A percentile compares a stretch with the other conserved stretches of the same genome.
Conservation (phyloP, 495 filamentous ascomycete species). For the Aspergillus ostianus region DNA sequence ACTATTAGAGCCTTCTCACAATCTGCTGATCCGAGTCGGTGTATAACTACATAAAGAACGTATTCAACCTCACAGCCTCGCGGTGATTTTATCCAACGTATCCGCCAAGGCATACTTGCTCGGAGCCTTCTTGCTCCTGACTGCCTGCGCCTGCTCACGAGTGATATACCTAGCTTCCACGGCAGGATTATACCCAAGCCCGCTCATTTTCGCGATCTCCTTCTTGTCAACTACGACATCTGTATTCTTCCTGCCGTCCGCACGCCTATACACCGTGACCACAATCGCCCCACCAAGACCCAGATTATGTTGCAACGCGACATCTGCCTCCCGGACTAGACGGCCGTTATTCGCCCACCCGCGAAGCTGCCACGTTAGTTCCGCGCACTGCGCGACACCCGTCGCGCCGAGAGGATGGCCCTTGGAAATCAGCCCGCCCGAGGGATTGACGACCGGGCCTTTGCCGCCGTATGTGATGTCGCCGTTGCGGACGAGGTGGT, state of each 20-base stretch:
- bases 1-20: too few species aligned
- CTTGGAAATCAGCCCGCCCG: conserved; percentile 88
- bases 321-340: conserved; percentile 57
- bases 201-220: conserved; percentile 58
- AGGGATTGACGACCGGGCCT: conserved; percentile 76
- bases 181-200: conserved; percentile 86
- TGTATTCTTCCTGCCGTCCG: conserved; percentile 63
- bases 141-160: conserved; percentile 23
- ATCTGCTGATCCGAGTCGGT: too few species aligned
- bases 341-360: conserved; percentile 88
- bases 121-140: conserved; percentile 23
- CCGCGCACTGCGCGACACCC: conserved; percentile 87
- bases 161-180: conserved; percentile 56
- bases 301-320: conserved; percentile 80
- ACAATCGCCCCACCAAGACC: conserved; percentile 84
- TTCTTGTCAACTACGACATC: conserved; percentile 45
- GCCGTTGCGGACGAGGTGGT: conserved; percentile 82
- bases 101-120: conserved; percentile 19
- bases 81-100: not conserved
- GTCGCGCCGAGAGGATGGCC: conserved; percentile 90
- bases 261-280: conserved; percentile 61
- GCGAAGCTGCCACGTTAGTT: conserved; percentile 90
- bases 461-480: conserved; percentile 89
- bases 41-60: too few species aligned
- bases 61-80: not conserved